phyloP scores from a whole-genome alignment of 495 filamentous ascomycete genomes.

The Daldinia vernicosa region DNA sequence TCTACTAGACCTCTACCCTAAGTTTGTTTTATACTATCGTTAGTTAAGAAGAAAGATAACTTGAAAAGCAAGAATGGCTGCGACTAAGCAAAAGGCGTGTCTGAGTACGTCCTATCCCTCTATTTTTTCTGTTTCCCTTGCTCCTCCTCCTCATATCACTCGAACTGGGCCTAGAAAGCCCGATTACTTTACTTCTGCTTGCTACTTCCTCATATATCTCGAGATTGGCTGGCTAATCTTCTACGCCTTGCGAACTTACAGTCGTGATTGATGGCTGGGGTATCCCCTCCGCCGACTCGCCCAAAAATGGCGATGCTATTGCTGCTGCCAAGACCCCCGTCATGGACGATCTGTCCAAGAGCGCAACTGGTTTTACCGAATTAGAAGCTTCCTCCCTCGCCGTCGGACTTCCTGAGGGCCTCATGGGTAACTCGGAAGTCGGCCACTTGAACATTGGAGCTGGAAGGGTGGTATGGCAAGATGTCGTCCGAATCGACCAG shows the following conservation, averaged over 20 bases:
- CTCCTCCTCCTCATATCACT: conserved; percentile 23
- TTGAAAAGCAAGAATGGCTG: conserved; percentile 65
- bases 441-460: conserved; percentile 99
- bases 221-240: conserved; percentile 64
- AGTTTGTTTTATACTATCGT: conserved; percentile 20
- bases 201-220: conserved; percentile 59
- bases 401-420: conserved; percentile 91
- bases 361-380: conserved; percentile 80
- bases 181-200: conserved; percentile 56
- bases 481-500: conserved; percentile 97
- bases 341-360: conserved; percentile 85
- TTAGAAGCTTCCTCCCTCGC: conserved; percentile 96
- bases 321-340: conserved; percentile 87
- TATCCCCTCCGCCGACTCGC: conserved; percentile 78
- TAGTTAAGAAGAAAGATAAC: neutral
- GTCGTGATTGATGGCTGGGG: conserved; percentile 99
- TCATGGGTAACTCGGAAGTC: conserved; percentile 99
- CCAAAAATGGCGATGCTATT: conserved; percentile 91
- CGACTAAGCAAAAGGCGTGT: conserved; percentile 90
- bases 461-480: conserved; percentile 98
- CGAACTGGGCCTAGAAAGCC: conserved; percentile 30
- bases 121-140: conserved; percentile 26
- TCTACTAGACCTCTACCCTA: conserved; percentile 27
- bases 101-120: conserved; percentile 72
- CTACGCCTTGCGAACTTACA: conserved; percentile 56